Percentiles rank a stretch among this genome's conserved stretches.
Evolutionary conservation across 2,329 filamentous ascomycete genomes (phyloP).

Genomic region (Aplosporella prunicola): DNA sequence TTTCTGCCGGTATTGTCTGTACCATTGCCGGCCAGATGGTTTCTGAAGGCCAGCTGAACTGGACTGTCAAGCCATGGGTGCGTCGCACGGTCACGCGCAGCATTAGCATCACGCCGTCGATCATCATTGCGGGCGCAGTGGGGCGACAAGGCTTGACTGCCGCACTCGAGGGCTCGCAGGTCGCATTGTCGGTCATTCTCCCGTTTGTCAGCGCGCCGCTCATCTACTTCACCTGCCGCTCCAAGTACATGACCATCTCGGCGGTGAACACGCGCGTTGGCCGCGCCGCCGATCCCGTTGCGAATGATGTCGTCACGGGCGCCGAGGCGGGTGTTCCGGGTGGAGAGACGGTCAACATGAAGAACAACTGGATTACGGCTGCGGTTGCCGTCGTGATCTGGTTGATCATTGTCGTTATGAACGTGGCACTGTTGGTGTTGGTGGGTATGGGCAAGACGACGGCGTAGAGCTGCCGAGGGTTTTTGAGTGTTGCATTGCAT

Average conservation of each 20-base stretch:
- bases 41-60: conserved; percentile 69
- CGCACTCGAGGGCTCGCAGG: conserved; percentile 68
- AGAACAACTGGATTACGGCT: conserved; percentile 59
- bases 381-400: conserved; percentile 55
- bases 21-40: conserved; percentile 89
- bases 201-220: conserved; percentile 77
- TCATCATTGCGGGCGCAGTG: conserved; percentile 73
- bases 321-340: conserved; percentile 13
- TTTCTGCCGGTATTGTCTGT: conserved; percentile 77
- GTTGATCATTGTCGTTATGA: conserved; percentile 67
- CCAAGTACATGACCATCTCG: conserved; percentile 68
- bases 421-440: conserved; percentile 65
- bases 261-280: conserved; percentile 12
- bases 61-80: conserved; percentile 67
- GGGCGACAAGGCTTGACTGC: conserved; percentile 60
- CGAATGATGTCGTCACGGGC: not conserved
- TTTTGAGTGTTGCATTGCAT: too few relatives aligned
- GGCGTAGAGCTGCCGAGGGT: too few relatives aligned
- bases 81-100: conserved; percentile 66
- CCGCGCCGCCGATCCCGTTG: too few relatives aligned
- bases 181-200: conserved; percentile 66
- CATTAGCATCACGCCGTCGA: conserved; percentile 72
- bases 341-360: conserved; percentile 47
- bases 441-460: conserved; percentile 43
- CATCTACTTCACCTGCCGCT: conserved; percentile 74